These are phyloP conservation scores for Cladorrhinum samala DNA, from an alignment of 495 filamentous ascomycete species.

Conservation along the genomic window DNA sequence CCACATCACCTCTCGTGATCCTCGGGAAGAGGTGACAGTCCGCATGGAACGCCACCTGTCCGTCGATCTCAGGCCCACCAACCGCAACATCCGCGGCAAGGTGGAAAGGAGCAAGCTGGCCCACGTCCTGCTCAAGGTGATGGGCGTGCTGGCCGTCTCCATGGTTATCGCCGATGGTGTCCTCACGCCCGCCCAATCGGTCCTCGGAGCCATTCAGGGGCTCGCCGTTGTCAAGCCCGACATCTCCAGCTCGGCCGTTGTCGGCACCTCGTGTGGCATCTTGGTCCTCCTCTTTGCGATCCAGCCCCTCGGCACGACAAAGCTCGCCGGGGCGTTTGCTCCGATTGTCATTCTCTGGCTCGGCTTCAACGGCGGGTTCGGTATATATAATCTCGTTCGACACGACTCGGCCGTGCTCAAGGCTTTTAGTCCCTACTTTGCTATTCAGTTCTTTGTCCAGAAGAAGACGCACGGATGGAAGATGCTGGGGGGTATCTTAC, in stretches of 20 bases:
- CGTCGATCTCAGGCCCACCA: conserved; percentile 45
- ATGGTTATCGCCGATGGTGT: conserved; percentile 64
- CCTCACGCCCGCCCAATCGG: conserved; percentile 63
- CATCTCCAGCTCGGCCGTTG: conserved; percentile 48
- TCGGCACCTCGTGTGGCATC: conserved; percentile 64
- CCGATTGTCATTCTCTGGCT: conserved; percentile 75
- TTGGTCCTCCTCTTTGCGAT: conserved; percentile 61
- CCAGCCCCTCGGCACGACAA: conserved; percentile 64
- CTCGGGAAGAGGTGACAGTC: conserved; percentile 35
- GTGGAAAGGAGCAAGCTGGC: conserved; percentile 52
- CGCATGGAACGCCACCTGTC: conserved; percentile 57
- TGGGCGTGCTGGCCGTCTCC: conserved; percentile 63
- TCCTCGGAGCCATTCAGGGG: conserved; percentile 66
- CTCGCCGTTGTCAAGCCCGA: conserved; percentile 42
- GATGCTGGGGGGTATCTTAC: conserved; percentile 59
- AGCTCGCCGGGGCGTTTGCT: conserved; percentile 57
- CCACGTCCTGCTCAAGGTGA: conserved; percentile 51
- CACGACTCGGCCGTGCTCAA: conserved; percentile 63
- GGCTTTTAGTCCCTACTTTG: conserved; percentile 64
- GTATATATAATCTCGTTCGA: conserved; percentile 60
- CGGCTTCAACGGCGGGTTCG: conserved; percentile 56
- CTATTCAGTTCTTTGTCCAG: conserved; percentile 52
- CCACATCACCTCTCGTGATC: conserved; percentile 47
- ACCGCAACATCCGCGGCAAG: conserved; percentile 44
- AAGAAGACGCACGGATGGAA: conserved; percentile 61